A percentile compares a stretch with the other conserved stretches of the same genome.
These are phyloP conservation scores for Phaeosphaeriaceae sp. DNA, from an alignment of 2,329 filamentous ascomycete species.

Conservation along the genomic window DNA sequence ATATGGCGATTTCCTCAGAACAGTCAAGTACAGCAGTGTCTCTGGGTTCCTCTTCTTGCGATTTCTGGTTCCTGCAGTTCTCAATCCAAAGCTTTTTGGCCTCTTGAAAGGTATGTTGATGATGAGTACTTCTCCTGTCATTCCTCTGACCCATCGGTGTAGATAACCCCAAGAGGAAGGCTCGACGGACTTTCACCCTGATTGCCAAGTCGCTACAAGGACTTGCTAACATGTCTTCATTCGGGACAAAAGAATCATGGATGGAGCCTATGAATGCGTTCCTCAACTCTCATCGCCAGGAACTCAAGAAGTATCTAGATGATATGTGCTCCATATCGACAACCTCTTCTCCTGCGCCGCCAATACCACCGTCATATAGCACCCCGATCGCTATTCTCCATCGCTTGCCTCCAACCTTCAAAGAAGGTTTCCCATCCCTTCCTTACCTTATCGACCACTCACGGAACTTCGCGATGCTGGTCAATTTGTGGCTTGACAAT, in stretches of 20 bases:
- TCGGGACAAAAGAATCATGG: slow-evolving; percentile 96
- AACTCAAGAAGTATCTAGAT: slow-evolving; percentile 88
- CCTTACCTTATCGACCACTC: slow-evolving; percentile 92
- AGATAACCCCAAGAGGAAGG: slow-evolving; percentile 82
- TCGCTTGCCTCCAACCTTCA: slow-evolving; percentile 77
- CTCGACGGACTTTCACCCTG: slow-evolving; percentile 86
- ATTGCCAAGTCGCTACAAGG: slow-evolving; percentile 93
- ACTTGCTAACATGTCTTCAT: slow-evolving; percentile 86
- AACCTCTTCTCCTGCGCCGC: slow-evolving; percentile 62
- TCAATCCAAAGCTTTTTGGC: slow-evolving; percentile 93
- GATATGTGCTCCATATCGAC: slow-evolving; percentile 81
- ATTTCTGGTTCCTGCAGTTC: slow-evolving; percentile 94
- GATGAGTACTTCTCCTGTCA: background rate
- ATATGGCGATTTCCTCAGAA: slow-evolving; percentile 89
- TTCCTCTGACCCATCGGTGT: slow-evolving; percentile 32
- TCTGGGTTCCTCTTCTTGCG: slow-evolving; percentile 93
- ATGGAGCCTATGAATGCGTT: slow-evolving; percentile 99
- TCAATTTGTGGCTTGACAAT: slow-evolving; percentile 78
- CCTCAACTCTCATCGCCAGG: slow-evolving; percentile 73
- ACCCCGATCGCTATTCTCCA: slow-evolving; percentile 90
- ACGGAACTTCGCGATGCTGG: slow-evolving; percentile 81
- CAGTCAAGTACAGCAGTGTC: slow-evolving; percentile 90
- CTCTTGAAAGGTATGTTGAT: slow-evolving; percentile 68
- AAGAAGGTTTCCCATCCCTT: slow-evolving; percentile 90
- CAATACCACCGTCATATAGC: slow-evolving; percentile 83